Percentiles rank a stretch among this genome's conserved stretches.
These are phyloP conservation scores for Neohortaea acidophila DNA, from an alignment of 495 filamentous ascomycete species.

Conservation along the genomic window DNA sequence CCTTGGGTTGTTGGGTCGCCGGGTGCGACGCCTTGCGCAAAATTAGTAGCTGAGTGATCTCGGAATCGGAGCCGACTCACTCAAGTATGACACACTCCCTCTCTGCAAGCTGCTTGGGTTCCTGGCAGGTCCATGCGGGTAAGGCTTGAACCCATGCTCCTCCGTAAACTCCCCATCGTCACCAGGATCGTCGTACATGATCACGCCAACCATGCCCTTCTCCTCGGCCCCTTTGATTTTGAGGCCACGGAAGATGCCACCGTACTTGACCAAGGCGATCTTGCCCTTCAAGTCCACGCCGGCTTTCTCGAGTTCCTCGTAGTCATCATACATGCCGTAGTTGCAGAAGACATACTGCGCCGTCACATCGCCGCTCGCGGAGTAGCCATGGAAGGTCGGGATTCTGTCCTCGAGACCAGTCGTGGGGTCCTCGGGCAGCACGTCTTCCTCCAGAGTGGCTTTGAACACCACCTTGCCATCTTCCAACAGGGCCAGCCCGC, in stretches of 20 bases:
- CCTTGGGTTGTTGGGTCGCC: slow-evolving; percentile 78
- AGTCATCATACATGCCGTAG: slow-evolving; percentile 75
- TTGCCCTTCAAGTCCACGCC: slow-evolving; percentile 68
- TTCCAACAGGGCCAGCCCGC: slow-evolving; percentile 63
- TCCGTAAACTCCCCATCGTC: slow-evolving; percentile 73
- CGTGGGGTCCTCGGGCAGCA: slow-evolving; percentile 71
- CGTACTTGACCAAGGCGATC: slow-evolving; percentile 78
- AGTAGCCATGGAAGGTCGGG: slow-evolving; percentile 93
- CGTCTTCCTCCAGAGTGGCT: slow-evolving; percentile 69
- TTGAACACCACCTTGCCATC: slow-evolving; percentile 57
- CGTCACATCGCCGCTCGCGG: slow-evolving; percentile 78
- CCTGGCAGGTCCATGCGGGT: slow-evolving; percentile 76
- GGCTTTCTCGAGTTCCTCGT: slow-evolving; percentile 61
- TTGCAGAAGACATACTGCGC: slow-evolving; percentile 73
- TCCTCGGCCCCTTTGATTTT: slow-evolving; percentile 91
- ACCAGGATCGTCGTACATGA: slow-evolving; percentile 81
- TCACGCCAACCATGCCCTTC: slow-evolving; percentile 71
- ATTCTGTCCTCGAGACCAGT: slow-evolving; percentile 56
- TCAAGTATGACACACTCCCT: slow-evolving; percentile 79
- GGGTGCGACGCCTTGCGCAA: slow-evolving; percentile 37
- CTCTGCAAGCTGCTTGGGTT: slow-evolving; percentile 82
- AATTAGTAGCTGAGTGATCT: not conserved
- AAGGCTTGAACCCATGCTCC: slow-evolving; percentile 61
- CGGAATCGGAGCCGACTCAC: slow-evolving; percentile 23
- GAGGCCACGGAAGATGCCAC: slow-evolving; percentile 70